Percentiles rank a stretch among this genome's conserved stretches.
phyloP scores from a whole-genome alignment of 371 early-diverging fungal genomes.

The Saksenaea oblongispora region DNA sequence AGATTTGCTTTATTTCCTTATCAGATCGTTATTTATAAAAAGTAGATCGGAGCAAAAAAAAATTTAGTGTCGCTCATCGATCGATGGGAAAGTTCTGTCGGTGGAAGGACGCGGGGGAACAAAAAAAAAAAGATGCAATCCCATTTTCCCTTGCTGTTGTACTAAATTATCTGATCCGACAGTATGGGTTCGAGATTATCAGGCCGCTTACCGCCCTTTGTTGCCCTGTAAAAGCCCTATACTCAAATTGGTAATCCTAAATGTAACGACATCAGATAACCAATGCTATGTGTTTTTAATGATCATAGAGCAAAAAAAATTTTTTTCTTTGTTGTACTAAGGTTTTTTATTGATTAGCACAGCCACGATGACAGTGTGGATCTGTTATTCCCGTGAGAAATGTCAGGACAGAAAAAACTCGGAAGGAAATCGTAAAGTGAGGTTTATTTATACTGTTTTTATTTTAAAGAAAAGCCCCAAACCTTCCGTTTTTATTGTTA shows the following conservation, averaged over 20 bases:
- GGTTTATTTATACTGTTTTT: conserved; percentile 2
- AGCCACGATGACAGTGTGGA: neutral
- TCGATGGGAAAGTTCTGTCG: neutral
- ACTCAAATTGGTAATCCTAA: neutral
- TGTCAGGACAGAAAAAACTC: neutral
- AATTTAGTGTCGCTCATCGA: neutral
- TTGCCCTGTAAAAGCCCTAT: neutral
- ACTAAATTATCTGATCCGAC: conserved; percentile 1
- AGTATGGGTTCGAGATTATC: neutral
- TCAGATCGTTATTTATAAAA: conserved; percentile 1
- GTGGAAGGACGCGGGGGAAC: neutral
- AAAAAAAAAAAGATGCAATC: neutral
- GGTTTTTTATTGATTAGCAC: neutral
- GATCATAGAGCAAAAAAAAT: too few relatives aligned
- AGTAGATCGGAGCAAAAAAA: neutral
- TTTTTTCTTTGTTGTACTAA: neutral
- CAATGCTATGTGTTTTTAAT: too few relatives aligned
- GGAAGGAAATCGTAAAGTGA: neutral
- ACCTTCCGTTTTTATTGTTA: neutral
- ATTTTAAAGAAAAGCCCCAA: neutral
- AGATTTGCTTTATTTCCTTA: neutral
- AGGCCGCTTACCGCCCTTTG: neutral
- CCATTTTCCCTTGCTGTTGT: neutral
- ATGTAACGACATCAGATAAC: too few relatives aligned
- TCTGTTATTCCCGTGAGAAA: neutral